Conservation (phyloP, 148 eudicot species). For the Heliosperma pusillum region DNA sequence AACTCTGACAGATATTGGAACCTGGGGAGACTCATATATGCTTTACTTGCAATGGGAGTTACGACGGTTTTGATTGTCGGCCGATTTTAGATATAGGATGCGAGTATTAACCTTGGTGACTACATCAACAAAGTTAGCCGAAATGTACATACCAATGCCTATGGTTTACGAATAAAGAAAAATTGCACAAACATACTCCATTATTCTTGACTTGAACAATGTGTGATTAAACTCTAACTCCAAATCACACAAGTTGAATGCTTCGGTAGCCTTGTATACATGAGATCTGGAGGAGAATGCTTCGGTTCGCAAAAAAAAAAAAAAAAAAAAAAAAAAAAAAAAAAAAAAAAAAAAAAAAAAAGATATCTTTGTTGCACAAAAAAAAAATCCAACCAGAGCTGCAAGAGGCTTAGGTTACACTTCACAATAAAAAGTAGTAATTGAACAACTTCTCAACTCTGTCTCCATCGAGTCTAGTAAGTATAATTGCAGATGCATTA, state of each 20-base stretch:
- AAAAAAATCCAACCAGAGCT: not conserved
- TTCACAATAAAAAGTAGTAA: not conserved
- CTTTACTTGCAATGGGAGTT: not conserved
- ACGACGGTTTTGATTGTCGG: not conserved
- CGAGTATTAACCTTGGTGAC: not conserved
- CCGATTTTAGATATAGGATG: too few relatives aligned
- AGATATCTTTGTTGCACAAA: not conserved
- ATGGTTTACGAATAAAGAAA: too few relatives aligned
- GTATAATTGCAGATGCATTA: not conserved
- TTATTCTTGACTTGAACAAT: too few relatives aligned
- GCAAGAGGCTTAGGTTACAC: not conserved
- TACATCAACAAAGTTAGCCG: not conserved
- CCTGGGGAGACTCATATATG: too few relatives aligned
- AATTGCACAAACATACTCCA: too few relatives aligned
- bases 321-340: too few relatives aligned
- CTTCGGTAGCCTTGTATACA: too few relatives aligned
- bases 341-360: not conserved
- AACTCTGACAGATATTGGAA: too few relatives aligned
- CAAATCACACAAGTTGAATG: too few relatives aligned
- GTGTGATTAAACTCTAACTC: too few relatives aligned
- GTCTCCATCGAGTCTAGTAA: not conserved
- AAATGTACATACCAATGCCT: too few relatives aligned
- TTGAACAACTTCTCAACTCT: not conserved
- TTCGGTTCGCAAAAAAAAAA: not conserved
- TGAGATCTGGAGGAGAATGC: not conserved